Evolutionary conservation across 116 monocot species (phyloP).

Genomic region (Posidonia oceanica): DNA sequence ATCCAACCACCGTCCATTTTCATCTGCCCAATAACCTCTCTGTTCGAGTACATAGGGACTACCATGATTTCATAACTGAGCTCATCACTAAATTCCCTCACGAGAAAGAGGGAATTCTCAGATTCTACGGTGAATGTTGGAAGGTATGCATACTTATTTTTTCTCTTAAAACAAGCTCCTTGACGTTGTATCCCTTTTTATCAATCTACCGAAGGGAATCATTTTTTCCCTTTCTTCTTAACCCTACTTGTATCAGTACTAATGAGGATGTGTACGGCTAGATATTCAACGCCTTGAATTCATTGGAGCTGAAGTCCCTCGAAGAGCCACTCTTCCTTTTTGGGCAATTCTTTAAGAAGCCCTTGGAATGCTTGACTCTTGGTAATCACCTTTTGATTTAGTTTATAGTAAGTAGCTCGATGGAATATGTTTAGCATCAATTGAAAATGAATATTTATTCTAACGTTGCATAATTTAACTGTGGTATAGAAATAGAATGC

Average conservation of each 20-base stretch:
- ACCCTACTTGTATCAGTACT: background rate
- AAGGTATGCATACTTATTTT: conserved; percentile 40
- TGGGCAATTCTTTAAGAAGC: conserved; percentile 90
- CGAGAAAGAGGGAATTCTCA: conserved; percentile 76
- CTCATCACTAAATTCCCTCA: conserved; percentile 74
- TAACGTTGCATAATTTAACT: background rate
- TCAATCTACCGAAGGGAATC: background rate
- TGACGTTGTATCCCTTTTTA: background rate
- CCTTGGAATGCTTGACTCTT: conserved; percentile 85
- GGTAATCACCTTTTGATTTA: conserved; percentile 33
- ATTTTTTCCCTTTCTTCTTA: background rate
- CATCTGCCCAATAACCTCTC: conserved; percentile 75
- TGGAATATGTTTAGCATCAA: too few relatives aligned
- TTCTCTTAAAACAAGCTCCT: background rate
- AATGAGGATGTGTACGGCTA: conserved; percentile 14
- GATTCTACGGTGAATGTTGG: conserved; percentile 88
- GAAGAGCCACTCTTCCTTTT: conserved; percentile 98
- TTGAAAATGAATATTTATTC: too few relatives aligned
- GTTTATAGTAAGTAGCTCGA: background rate
- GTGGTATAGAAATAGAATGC: background rate
- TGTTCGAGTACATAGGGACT: conserved; percentile 70
- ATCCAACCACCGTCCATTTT: conserved; percentile 89
- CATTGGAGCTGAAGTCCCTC: conserved; percentile 89
- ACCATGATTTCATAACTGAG: conserved; percentile 46
- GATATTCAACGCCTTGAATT: conserved; percentile 90